Evolutionary conservation across 306 rosid genomes (phyloP).

Genomic region (Fragaria vesca): DNA sequence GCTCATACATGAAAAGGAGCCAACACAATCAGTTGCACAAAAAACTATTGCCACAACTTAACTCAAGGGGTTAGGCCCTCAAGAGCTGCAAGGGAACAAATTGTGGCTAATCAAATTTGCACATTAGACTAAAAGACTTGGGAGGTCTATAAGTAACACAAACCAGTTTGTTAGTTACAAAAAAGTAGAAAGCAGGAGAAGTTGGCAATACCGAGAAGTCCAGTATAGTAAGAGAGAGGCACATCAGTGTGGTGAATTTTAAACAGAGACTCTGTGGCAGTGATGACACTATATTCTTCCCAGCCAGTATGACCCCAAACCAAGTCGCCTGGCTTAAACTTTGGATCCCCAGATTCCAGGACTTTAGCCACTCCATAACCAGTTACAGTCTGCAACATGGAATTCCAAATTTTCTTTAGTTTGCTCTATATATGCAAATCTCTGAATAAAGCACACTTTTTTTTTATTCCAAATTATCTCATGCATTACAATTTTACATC

Average conservation of each 20-base stretch:
- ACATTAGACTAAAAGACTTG: not conserved
- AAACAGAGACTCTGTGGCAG: conserved; percentile 28
- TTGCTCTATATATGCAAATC: not conserved
- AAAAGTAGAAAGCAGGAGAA: not conserved
- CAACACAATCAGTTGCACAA: not conserved
- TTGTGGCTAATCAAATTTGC: not conserved
- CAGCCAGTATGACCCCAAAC: conserved; percentile 65
- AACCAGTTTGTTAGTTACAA: not conserved
- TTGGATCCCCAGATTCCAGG: conserved; percentile 53
- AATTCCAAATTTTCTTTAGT: not conserved
- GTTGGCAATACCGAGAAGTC: conserved; percentile 50
- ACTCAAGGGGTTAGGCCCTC: not conserved
- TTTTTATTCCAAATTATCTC: not conserved
- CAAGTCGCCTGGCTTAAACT: conserved; percentile 47
- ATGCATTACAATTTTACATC: not conserved
- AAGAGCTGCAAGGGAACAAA: not conserved
- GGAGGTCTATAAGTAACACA: not conserved
- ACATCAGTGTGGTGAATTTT: conserved; percentile 56
- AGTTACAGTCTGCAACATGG: conserved; percentile 31
- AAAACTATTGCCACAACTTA: not conserved
- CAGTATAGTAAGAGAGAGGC: conserved; percentile 65
- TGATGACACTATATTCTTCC: conserved; percentile 57
- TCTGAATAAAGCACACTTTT: not conserved
- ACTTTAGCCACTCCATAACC: conserved; percentile 56
- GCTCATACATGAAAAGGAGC: not conserved